Conservation (phyloP, 2,329 filamentous ascomycete species). For the Epichloe hybrida region DNA sequence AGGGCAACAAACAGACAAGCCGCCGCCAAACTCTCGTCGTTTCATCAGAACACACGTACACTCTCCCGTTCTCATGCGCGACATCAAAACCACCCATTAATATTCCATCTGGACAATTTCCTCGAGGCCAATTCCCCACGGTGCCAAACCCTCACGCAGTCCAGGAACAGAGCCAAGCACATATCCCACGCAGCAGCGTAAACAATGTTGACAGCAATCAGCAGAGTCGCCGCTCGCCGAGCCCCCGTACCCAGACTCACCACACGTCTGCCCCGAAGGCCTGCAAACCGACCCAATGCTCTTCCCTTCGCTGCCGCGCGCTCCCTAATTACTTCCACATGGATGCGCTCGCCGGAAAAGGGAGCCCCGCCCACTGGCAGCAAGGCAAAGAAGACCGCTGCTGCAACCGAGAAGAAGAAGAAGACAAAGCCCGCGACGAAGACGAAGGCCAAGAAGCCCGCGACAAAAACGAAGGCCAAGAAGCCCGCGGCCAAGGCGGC, state of each 20-base stretch:
- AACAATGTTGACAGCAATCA: constrained; percentile 29
- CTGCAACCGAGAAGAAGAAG: constrained; percentile 11
- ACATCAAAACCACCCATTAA: neutral
- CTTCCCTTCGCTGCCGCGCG: constrained; percentile 9
- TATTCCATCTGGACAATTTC: neutral
- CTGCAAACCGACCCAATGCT: neutral
- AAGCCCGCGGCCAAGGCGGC: constrained; percentile 36
- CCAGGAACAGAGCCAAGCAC: neutral
- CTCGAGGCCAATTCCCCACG: neutral
- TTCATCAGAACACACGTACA: too few species aligned
- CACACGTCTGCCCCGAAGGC: constrained; percentile 2
- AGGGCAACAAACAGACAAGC: too few species aligned
- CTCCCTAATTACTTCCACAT: constrained; percentile 16
- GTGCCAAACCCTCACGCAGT: neutral
- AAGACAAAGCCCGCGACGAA: constrained; percentile 12
- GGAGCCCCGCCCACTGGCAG: constrained; percentile 7
- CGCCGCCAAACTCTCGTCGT: too few species aligned
- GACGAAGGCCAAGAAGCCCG: constrained; percentile 33
- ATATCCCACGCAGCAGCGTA: neutral
- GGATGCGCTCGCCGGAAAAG: constrained; percentile 14
- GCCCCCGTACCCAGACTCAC: constrained; percentile 12
- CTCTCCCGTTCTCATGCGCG: too few species aligned
- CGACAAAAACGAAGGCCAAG: constrained; percentile 19
- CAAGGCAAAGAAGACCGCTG: constrained; percentile 10
- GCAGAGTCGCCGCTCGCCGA: constrained; percentile 25